Evolutionary conservation across 495 filamentous ascomycete genomes (phyloP), one percentile per base, ranked within the genome.

Genomic region (Pyronema domesticum): DNA sequence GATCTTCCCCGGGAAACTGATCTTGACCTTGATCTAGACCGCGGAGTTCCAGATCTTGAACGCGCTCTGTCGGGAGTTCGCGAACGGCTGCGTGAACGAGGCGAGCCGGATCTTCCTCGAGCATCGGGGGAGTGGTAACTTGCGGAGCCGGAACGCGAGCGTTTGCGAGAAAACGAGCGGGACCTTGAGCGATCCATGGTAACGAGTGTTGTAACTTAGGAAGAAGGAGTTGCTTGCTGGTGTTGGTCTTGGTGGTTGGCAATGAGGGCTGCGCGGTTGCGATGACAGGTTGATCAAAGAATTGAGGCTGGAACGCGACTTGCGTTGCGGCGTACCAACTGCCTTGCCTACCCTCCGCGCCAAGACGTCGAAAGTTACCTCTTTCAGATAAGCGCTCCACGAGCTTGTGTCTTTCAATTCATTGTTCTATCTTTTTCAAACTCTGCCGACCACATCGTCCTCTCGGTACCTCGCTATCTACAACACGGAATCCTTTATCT

Each of bases 161-260:
- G 62, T 33, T 51, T 60, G 44, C 53, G 62, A 34, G 62, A 64
- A 14, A 48, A 54, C 13, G 62, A 64, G 11, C 62, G 62, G 34
- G 55, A 53, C 18, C 51, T 54, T 13, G 60, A 57, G 48, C 61
- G 60, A 15, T 53, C 50, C 50, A 53, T 53, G 10, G 50, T 17
- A 17, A 43, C 13, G 39, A 13, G 39, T 6, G 39, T 43, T 43
- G 39, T 13, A 6, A 43, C 13, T 43, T 43, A 6, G 39, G 6
- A n/a, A n/a, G 39, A n/a, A 1, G 17, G 39, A 43, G 13, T 3
- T 43, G 39, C 6, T 43, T 43, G 39, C 17, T 2, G 39, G 39
- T 43, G 23, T 30, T 30, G 23, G 23, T 30, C 23, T 30, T 30
- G 23, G 23, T 30, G 23, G 23, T 30, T 1, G 23, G 5, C 1